Percentiles rank a stretch among this genome's conserved stretches.
These are phyloP conservation scores for Hyphodiscus hymeniophilus DNA, from an alignment of 495 filamentous ascomycete species.

Conservation along the genomic window DNA sequence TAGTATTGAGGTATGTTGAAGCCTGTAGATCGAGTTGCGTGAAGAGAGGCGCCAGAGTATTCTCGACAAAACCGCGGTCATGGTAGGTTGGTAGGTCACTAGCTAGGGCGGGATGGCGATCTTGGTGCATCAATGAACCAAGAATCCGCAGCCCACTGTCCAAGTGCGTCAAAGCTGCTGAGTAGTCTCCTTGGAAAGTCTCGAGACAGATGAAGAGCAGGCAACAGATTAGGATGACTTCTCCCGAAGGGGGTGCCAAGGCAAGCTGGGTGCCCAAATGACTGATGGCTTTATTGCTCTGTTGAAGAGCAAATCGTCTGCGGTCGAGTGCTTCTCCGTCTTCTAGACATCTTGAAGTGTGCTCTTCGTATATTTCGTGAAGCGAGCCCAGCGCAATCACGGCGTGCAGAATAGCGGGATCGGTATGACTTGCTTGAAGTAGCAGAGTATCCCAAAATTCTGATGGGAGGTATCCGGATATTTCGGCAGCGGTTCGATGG, in stretches of 20 bases:
- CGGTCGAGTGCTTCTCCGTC: slow-evolving; percentile 20
- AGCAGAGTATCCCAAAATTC: slow-evolving; percentile 40
- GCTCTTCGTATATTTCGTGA: slow-evolving; percentile 11
- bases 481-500: slow-evolving; percentile 9
- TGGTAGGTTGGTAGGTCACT: background rate
- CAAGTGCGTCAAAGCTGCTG: slow-evolving; percentile 36
- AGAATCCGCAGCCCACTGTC: slow-evolving; percentile 35
- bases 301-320: slow-evolving; percentile 15
- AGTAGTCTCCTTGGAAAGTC: slow-evolving; percentile 39
- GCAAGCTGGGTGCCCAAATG: slow-evolving; percentile 7
- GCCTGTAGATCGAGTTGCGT: too few relatives aligned
- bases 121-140: slow-evolving; percentile 9
- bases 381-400: slow-evolving; percentile 16
- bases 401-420: slow-evolving; percentile 16
- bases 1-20: too few relatives aligned
- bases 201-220: slow-evolving; percentile 20
- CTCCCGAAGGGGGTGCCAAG: background rate
- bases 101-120: background rate
- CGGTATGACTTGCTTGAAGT: slow-evolving; percentile 21
- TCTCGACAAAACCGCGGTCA: background rate
- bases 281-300: slow-evolving; percentile 14
- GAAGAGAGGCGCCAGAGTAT: slow-evolving; percentile 4
- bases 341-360: background rate
- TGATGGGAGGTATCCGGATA: slow-evolving; percentile 37
- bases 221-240: slow-evolving; percentile 13